These are phyloP conservation scores for Persicaria maculosa DNA, from an alignment of 148 eudicot species.

Conservation along the genomic window DNA sequence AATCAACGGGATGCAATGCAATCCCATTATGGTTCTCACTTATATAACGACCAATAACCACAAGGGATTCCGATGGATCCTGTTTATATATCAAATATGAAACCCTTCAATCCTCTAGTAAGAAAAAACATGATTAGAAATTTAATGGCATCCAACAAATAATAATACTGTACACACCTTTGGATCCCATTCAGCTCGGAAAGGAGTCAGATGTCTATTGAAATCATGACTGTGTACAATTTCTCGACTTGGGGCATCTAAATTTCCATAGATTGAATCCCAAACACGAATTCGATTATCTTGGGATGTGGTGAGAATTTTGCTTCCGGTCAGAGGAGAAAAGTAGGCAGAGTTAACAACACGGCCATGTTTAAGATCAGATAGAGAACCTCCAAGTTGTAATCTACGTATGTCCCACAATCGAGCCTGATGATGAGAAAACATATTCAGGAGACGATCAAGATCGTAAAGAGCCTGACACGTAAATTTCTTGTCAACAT, in stretches of 20 bases:
- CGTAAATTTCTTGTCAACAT: background rate
- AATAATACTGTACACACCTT: conserved; percentile 38
- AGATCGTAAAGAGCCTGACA: background rate
- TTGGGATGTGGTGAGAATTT: conserved; percentile 85
- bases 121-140: background rate
- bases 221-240: conserved; percentile 99
- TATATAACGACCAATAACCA: conserved; percentile 90
- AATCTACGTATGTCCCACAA: conserved; percentile 85
- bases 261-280: conserved; percentile 74
- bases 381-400: conserved; percentile 62
- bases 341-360: conserved; percentile 96
- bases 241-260: conserved; percentile 90
- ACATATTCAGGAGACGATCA: conserved; percentile 2
- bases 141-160: background rate
- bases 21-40: conserved; percentile 83
- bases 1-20: conserved; percentile 94
- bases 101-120: background rate
- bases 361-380: conserved; percentile 65
- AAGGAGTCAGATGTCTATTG: conserved; percentile 84
- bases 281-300: conserved; percentile 92
- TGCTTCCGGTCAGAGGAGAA: conserved; percentile 84
- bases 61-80: conserved; percentile 95
- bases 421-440: conserved; percentile 56
- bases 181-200: conserved; percentile 99
- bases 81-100: conserved; percentile 21